These are phyloP conservation scores for Vitis hybrid DNA, from an alignment of 177 flowering plant genomes.

Conservation along the genomic window DNA sequence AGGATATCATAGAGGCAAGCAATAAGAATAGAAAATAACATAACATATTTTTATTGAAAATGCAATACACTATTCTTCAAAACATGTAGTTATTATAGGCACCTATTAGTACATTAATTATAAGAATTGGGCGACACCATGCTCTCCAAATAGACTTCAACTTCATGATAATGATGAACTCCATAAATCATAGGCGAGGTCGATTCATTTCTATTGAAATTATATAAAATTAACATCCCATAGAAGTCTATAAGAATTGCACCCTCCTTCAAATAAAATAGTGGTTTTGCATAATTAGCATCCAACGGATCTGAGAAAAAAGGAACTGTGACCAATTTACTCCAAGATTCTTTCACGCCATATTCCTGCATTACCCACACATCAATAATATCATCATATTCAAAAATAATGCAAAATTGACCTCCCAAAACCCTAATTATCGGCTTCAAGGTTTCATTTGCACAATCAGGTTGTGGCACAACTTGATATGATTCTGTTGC, in stretches of 20 bases:
- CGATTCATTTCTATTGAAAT: slow-evolving; percentile 5
- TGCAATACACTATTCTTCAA: not conserved
- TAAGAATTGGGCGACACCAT: not conserved
- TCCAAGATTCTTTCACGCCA: slow-evolving; percentile 30
- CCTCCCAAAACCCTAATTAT: slow-evolving; percentile 16
- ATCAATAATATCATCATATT: slow-evolving; percentile 5
- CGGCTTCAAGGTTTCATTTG: not conserved
- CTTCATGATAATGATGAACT: not conserved
- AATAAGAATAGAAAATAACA: too few relatives aligned
- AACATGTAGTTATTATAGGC: not conserved
- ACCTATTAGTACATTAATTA: not conserved
- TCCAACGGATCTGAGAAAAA: not conserved
- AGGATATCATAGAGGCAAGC: too few relatives aligned
- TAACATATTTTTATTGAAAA: not conserved
- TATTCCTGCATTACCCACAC: slow-evolving; percentile 34
- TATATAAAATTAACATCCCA: slow-evolving; percentile 10
- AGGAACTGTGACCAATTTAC: slow-evolving; percentile 15
- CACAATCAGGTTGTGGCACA: slow-evolving; percentile 18
- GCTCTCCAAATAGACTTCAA: not conserved
- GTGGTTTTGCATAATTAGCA: slow-evolving; percentile 1
- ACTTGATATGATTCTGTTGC: slow-evolving; percentile 11
- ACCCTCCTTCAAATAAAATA: slow-evolving; percentile 12
- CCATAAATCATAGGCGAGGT: slow-evolving; percentile 8
- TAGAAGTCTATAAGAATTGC: slow-evolving; percentile 16
- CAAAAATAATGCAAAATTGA: slow-evolving; percentile 13